A percentile compares a stretch with the other conserved stretches of the same genome.
Conservation (phyloP, 495 filamentous ascomycete species). For the Lepidopterella palustris region DNA sequence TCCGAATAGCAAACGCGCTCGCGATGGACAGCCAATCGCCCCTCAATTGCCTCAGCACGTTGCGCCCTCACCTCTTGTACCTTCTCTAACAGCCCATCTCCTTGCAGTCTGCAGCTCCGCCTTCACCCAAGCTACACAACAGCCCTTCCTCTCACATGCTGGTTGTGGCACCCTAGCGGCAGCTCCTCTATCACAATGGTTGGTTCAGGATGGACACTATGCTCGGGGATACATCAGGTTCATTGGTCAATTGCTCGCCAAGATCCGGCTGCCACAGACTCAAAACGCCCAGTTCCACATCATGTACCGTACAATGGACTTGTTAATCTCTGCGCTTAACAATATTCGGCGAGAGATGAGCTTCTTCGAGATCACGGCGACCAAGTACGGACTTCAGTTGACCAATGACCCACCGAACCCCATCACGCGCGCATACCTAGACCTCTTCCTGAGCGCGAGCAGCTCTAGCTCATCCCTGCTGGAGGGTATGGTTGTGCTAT, state of each 20-base stretch:
- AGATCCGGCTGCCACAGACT: slow-evolving; percentile 50
- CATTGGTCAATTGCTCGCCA: slow-evolving; percentile 58
- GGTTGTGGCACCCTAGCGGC: slow-evolving; percentile 56
- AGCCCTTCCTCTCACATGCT: slow-evolving; percentile 62
- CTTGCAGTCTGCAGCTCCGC: slow-evolving; percentile 38
- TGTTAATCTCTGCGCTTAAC: slow-evolving; percentile 57
- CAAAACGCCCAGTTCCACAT: slow-evolving; percentile 36
- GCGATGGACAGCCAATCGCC: slow-evolving; percentile 27
- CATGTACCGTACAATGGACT: slow-evolving; percentile 46
- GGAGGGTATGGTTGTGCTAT: slow-evolving; percentile 64
- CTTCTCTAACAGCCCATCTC: slow-evolving; percentile 48
- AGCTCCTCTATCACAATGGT: slow-evolving; percentile 55
- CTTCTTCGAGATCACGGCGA: slow-evolving; percentile 61
- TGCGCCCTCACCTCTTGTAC: slow-evolving; percentile 14
- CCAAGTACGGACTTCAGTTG: slow-evolving; percentile 54
- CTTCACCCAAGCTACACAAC: slow-evolving; percentile 54
- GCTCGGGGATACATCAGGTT: slow-evolving; percentile 66
- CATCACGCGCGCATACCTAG: slow-evolving; percentile 47
- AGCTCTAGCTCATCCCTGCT: slow-evolving; percentile 45
- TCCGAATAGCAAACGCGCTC: slow-evolving; percentile 31
- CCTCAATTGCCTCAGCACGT: slow-evolving; percentile 11
- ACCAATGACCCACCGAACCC: slow-evolving; percentile 40
- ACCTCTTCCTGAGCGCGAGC: slow-evolving; percentile 49
- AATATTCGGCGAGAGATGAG: slow-evolving; percentile 61
- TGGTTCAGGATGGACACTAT: slow-evolving; percentile 70